Evolutionary conservation across 805 yeast species (phyloP), one percentile per base, ranked within the genome.

Genomic region (Sugiyamaella boreocaroliniensis): DNA sequence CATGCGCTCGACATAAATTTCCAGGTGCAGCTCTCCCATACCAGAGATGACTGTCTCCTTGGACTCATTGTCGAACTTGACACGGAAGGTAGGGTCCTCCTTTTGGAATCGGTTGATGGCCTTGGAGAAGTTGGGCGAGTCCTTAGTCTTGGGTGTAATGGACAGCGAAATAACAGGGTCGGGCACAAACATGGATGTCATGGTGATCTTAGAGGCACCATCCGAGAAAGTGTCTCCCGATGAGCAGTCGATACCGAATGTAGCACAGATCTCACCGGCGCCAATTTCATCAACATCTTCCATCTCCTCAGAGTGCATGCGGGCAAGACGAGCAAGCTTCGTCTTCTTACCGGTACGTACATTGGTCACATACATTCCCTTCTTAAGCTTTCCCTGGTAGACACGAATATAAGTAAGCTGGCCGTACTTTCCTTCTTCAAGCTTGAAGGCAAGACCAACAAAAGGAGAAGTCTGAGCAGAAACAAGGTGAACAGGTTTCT

Each of bases 241-340:
- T 10, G 98, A 83, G 78, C 99, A 93, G 70, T 93, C 99, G 61
- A 93, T 87, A 73, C 99, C 99, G 64, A 93, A 93, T 54, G 98
- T 92, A 51, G 99, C 99, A 75, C 99, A 93, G 64, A 93, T 93
- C 75, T 93, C 99, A 69, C 99, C 99, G 29, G 98, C 92, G 19
- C 92, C 93, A 65, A 89, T 85, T 73, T 90, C 97, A 47, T 83
- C 86, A 48, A 89, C 93, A 68, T 93, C 99, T 75, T 93, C 99
- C 98, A 93, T 90, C 68, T 93, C 99, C 58, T 90, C 88, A 29
- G 97, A 89, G 75, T 93, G 98, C 99, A 93, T 93, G 74, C 98
- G 85, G 49, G 89, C 99, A 64, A 93, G 78, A 66, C 99, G 81
- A 12, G 97, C 79, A 50, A 93, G 87, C 75, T 93, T 93, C 58